These are phyloP conservation scores for Entomophthora muscae DNA, from an alignment of 371 early-diverging fungal genomes.

Conservation along the genomic window DNA sequence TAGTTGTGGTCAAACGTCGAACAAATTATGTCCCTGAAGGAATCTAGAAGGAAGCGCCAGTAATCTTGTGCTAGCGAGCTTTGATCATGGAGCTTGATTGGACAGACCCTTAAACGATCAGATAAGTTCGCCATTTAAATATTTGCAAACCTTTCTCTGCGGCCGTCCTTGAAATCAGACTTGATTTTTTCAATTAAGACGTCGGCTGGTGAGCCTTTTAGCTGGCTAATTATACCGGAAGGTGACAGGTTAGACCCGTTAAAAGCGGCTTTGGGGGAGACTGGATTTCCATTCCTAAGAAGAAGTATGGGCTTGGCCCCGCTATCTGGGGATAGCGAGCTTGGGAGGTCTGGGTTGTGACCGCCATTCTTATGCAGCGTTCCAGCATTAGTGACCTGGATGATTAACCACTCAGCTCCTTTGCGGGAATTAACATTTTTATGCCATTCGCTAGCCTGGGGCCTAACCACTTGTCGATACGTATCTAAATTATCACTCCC, in stretches of 20 bases:
- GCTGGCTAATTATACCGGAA: background rate
- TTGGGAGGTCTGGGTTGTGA: too few species aligned
- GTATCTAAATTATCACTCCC: background rate
- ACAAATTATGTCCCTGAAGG: conserved; percentile 58
- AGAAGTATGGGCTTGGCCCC: background rate
- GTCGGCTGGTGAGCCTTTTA: background rate
- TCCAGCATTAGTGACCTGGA: conserved; percentile 34
- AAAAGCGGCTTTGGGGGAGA: background rate
- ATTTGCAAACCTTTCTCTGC: conserved; percentile 32
- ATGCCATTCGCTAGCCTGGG: conserved; percentile 66
- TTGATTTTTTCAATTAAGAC: conserved; percentile 13
- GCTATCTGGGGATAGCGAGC: conserved; percentile 29
- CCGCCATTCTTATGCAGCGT: conserved; percentile 48
- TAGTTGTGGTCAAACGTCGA: conserved; percentile 60
- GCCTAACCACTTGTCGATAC: conserved; percentile 20
- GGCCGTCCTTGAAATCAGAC: conserved; percentile 68
- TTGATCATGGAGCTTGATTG: conserved; percentile 11
- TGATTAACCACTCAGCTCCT: conserved; percentile 79
- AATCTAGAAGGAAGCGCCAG: conserved; percentile 58
- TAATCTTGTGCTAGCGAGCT: conserved; percentile 43
- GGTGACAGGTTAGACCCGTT: background rate
- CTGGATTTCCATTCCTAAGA: background rate
- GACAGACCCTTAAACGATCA: background rate
- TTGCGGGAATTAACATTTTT: conserved; percentile 49
- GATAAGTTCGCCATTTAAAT: background rate